Evolutionary conservation across 2,329 filamentous ascomycete species (phyloP), one percentile per base, ranked within the genome.

Genomic region (Colletotrichum eleusines): DNA sequence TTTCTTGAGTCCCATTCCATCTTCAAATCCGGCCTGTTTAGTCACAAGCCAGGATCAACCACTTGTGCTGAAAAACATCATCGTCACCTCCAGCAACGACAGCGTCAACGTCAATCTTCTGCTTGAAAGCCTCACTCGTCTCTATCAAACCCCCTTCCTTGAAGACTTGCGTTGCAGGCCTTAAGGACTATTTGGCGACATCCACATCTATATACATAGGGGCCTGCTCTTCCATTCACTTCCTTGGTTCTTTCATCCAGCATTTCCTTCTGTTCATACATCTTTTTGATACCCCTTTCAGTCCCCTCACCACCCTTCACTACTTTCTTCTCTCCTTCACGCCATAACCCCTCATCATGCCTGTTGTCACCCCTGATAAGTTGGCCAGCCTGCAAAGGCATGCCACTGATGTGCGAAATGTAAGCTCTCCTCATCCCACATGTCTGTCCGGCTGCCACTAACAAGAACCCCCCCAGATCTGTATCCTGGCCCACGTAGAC

Each of bases 401-500:
- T 80, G 90, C 94, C 76, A 90, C 95, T 74, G 93, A 95, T 81
- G 92, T 99, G 79, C 90, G 96, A 85, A 99, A 99, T 88, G 94
- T 97, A 86, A 81, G 89, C 80, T 7, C 4, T 16, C 61, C 28
- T 48, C 23, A 33, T 8, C 12, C 11, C 76, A 73, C 74, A 23
- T 67, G 66, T 62, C 71, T 57, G 62, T 66, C 40, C 73, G 70
- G 40, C 40, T 38, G 40, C 48, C 72, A 72, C 74, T 77, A 63
- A 76, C 73, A 40, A 38, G 53, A 6, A 54, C 73, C 64, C 70
- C 75, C 76, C 31, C 31, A 94, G 93, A 97, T 98, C 75, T 98
- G 95, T 81, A 97, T 98, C 76, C 84, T 98, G 75, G 95, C 95
- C 57, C 95, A 98, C 80, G 95, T 98, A 77, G 96, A 99, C 81